A percentile compares a stretch with the other conserved stretches of the same genome.
Conservation (phyloP, 768 basidiomycete genomes). For the Lentinula aciculospora region DNA sequence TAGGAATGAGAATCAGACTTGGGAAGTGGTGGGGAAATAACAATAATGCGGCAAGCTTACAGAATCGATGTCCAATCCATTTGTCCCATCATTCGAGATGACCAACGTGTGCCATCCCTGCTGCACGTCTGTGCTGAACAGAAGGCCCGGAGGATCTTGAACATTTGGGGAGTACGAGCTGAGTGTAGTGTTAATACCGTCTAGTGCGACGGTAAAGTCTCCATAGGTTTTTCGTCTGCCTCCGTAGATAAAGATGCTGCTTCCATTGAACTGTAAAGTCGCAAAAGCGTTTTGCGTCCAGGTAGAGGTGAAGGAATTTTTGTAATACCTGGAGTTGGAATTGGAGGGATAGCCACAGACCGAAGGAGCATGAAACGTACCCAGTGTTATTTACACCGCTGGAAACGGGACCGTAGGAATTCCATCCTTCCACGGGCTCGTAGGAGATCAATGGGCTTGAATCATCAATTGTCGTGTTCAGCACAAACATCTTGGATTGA, state of each 20-base stretch:
- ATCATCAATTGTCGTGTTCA: constrained; percentile 9
- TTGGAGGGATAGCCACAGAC: constrained; percentile 16
- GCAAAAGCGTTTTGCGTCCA: constrained; percentile 18
- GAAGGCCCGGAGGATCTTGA: background rate
- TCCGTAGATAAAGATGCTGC: constrained; percentile 25
- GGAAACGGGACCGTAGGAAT: background rate
- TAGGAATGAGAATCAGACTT: background rate
- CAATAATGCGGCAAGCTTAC: background rate
- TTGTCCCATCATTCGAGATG: background rate
- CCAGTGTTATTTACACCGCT: background rate
- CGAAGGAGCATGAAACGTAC: background rate
- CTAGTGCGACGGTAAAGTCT: constrained; percentile 21
- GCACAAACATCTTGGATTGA: constrained; percentile 11
- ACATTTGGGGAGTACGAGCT: constrained; percentile 4
- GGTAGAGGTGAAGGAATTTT: constrained; percentile 22
- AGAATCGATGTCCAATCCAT: constrained; percentile 3
- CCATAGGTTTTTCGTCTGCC: constrained; percentile 26
- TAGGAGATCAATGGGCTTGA: constrained; percentile 7
- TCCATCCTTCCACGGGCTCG: constrained; percentile 3
- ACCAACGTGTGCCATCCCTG: constrained; percentile 2
- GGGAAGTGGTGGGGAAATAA: no score
- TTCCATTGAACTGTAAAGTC: constrained; percentile 25
- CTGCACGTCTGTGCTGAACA: background rate
- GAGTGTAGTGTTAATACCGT: constrained; percentile 11
- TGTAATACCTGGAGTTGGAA: constrained; percentile 24